Conservation (phyloP, 2,329 filamentous ascomycete species). For the Apiospora phragmitis region DNA sequence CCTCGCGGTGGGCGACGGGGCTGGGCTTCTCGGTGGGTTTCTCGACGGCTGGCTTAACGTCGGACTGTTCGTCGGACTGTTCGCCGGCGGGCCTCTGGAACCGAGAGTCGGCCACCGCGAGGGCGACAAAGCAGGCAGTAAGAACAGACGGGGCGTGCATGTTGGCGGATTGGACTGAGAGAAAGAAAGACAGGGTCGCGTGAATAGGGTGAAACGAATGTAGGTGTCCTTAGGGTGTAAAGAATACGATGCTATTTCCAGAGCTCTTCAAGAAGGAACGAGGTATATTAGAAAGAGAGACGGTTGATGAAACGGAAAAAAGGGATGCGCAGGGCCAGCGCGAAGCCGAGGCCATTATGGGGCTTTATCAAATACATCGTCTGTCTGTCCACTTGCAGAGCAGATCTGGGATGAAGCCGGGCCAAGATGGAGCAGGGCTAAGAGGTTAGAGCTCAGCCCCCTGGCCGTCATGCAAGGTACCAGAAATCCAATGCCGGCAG, state of each 20-base stretch:
- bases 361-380: neutral
- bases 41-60: neutral
- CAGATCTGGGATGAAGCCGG: neutral
- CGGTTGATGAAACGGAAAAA: neutral
- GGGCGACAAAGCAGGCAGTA: neutral
- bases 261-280: neutral
- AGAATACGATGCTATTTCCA: neutral
- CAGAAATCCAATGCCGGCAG: neutral
- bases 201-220: neutral
- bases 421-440: neutral
- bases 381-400: neutral
- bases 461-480: neutral
- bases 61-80: neutral
- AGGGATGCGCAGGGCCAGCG: neutral
- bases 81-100: neutral
- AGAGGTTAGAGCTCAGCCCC: neutral
- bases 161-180: neutral
- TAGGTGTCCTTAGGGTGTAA: neutral
- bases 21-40: neutral
- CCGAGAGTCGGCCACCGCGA: neutral
- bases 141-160: neutral
- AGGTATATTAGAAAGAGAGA: neutral
- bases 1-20: constrained; percentile 19
- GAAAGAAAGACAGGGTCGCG: neutral
- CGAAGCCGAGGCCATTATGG: neutral